Evolutionary conservation across 1,139 yeast species (phyloP).

Genomic region (Nakaseomyces uthaithaninus): DNA sequence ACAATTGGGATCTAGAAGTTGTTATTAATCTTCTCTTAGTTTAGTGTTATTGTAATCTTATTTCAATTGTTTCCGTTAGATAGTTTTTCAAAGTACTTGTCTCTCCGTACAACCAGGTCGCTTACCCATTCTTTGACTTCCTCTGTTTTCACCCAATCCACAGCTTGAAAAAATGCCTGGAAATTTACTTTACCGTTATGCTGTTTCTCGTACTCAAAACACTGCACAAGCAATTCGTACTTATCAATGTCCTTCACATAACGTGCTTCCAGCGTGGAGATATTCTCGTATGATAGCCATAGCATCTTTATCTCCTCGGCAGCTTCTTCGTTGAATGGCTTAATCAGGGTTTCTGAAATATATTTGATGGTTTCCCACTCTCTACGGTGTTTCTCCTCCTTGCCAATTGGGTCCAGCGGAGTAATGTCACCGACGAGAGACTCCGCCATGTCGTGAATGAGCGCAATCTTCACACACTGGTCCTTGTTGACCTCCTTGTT

Average conservation of each 20-base stretch:
- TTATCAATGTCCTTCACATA: slow-evolving; percentile 93
- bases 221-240: slow-evolving; percentile 83
- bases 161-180: slow-evolving; percentile 59
- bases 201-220: slow-evolving; percentile 78
- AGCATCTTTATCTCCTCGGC: slow-evolving; percentile 60
- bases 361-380: slow-evolving; percentile 70
- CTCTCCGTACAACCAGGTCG: slow-evolving; percentile 39
- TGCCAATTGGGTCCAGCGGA: slow-evolving; percentile 68
- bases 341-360: slow-evolving; percentile 46
- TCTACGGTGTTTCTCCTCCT: slow-evolving; percentile 69
- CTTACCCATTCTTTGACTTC: slow-evolving; percentile 69
- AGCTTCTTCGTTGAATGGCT: slow-evolving; percentile 55
- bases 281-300: slow-evolving; percentile 89
- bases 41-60: no score
- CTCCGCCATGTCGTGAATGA: slow-evolving; percentile 93
- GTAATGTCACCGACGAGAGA: slow-evolving; percentile 90
- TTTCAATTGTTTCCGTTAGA: not conserved
- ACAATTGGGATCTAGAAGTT: no score
- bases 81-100: not conserved
- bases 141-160: slow-evolving; percentile 55
- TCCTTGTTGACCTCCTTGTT: slow-evolving; percentile 38
- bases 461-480: slow-evolving; percentile 74
- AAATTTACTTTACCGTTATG: slow-evolving; percentile 40
- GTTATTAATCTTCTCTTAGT: no score
- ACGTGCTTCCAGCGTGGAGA: slow-evolving; percentile 71